Conservation (phyloP, 305 asterid genomes). For the Fraxinus greggii region DNA sequence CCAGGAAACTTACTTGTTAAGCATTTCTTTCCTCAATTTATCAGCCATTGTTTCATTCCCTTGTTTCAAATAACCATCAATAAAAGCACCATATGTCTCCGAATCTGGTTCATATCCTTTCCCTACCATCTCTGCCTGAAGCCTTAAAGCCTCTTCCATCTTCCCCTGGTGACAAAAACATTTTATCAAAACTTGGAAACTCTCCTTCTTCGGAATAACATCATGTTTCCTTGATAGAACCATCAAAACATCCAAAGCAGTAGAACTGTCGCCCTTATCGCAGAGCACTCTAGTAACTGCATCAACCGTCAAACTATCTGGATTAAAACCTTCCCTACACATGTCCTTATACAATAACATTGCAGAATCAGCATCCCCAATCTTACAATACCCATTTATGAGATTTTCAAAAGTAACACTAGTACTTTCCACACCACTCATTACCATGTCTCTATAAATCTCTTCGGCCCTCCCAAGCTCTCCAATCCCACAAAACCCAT, state of each 20-base stretch:
- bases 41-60: slow-evolving; percentile 52
- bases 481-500: slow-evolving; percentile 61
- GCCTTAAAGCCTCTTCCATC: slow-evolving; percentile 62
- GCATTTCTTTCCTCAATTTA: slow-evolving; percentile 60
- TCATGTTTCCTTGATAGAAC: slow-evolving; percentile 43
- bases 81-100: slow-evolving; percentile 59
- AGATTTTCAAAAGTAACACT: slow-evolving; percentile 66
- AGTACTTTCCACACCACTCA: slow-evolving; percentile 52
- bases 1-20: slow-evolving; percentile 18
- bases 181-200: slow-evolving; percentile 43
- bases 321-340: slow-evolving; percentile 52
- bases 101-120: slow-evolving; percentile 58
- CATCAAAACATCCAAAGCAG: slow-evolving; percentile 45
- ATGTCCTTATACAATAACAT: slow-evolving; percentile 55
- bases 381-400: slow-evolving; percentile 59
- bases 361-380: slow-evolving; percentile 47
- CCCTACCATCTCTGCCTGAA: slow-evolving; percentile 78
- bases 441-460: slow-evolving; percentile 62
- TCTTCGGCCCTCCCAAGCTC: slow-evolving; percentile 68
- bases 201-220: slow-evolving; percentile 43
- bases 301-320: slow-evolving; percentile 50
- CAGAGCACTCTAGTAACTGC: slow-evolving; percentile 48
- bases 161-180: slow-evolving; percentile 61
- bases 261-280: slow-evolving; percentile 34
- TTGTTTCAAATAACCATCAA: slow-evolving; percentile 51